Evolutionary conservation across 306 rosid genomes (phyloP), one percentile per base, ranked within the genome.

Genomic region (Acacia crassicarpa): DNA sequence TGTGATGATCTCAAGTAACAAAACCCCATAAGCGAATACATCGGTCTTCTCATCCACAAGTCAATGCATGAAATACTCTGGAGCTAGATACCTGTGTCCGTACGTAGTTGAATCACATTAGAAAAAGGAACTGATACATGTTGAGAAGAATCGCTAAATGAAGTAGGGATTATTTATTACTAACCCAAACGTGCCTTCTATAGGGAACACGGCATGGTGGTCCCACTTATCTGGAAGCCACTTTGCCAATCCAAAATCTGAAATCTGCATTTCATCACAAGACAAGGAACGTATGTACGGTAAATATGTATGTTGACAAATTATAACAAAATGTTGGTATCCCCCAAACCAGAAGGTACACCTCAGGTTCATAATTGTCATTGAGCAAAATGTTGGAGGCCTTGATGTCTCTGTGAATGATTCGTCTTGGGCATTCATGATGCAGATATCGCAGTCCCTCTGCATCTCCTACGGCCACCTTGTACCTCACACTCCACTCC

Each of bases 191-290:
- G 98, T 94, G 84, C 98, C 98, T 82, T 94, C 98, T 30, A 94
- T 92, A 4, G 98, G 98, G 91, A 80, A 94, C 25, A 90, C 92
- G 30, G 92, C 90, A 85, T 94, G 98, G 78, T 94, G 97, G 12
- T 84, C 88, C 95, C 98, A 94, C 81, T 92, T 92, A 35, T 94
- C 95, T 0, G 98, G 95, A 41, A 94, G 94, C 98, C 98, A 94
- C 82, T 94, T 94, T 16, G 98, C 98, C 43, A 94, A 85, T 75
- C 98, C 98, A 56, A 89, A 94, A 79, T 94, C 98, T 68, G 97
- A 92, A 83, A 92, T 92, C 98, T 94, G 89, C 84, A 83, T 61
- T 70, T 38, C 22, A 45, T 17, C 1, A 35, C 5, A 35, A 54
- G 13, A 49, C 48, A n/a, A n/a, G n/a, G n/a, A n/a, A n/a, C n/a